Percentiles rank a stretch among this genome's conserved stretches.
These are phyloP conservation scores for Paecilomyces variotii DNA, from an alignment of 2,329 filamentous ascomycete species.

Conservation along the genomic window DNA sequence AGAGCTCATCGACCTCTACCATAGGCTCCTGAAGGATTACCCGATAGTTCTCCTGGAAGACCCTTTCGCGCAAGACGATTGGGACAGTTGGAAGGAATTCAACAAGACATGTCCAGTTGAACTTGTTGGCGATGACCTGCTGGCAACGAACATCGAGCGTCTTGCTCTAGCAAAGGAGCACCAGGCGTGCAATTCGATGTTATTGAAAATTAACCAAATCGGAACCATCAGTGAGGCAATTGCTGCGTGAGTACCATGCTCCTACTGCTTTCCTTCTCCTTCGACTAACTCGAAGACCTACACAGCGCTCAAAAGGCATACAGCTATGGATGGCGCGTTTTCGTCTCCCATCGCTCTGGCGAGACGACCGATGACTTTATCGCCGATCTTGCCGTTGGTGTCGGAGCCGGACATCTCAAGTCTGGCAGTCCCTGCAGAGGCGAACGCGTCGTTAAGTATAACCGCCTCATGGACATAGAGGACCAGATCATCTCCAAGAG, in stretches of 20 bases:
- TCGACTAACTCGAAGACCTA: background rate
- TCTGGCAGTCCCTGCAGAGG: conserved; percentile 34
- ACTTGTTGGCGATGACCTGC: conserved; percentile 36
- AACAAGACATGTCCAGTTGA: conserved; percentile 25
- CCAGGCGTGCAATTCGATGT: conserved; percentile 33
- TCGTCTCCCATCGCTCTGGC: conserved; percentile 37
- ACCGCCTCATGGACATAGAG: conserved; percentile 39
- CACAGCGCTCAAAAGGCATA: conserved; percentile 24
- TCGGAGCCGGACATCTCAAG: conserved; percentile 35
- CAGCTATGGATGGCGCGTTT: conserved; percentile 33
- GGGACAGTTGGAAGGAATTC: conserved; percentile 30
- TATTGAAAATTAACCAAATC: conserved; percentile 39
- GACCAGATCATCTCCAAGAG: conserved; percentile 13
- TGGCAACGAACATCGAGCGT: conserved; percentile 31
- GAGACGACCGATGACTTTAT: conserved; percentile 40
- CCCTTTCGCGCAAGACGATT: conserved; percentile 36
- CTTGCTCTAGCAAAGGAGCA: conserved; percentile 27
- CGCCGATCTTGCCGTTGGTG: conserved; percentile 33
- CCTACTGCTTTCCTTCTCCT: background rate
- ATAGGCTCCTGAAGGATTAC: conserved; percentile 24
- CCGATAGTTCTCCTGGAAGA: conserved; percentile 35
- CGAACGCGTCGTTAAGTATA: conserved; percentile 38
- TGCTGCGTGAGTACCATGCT: conserved; percentile 22
- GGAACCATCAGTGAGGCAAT: conserved; percentile 36
- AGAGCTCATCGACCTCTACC: conserved; percentile 25